These are phyloP conservation scores for Chalciporus pseudorubinellus DNA, from an alignment of 768 basidiomycete genomes.

Conservation along the genomic window DNA sequence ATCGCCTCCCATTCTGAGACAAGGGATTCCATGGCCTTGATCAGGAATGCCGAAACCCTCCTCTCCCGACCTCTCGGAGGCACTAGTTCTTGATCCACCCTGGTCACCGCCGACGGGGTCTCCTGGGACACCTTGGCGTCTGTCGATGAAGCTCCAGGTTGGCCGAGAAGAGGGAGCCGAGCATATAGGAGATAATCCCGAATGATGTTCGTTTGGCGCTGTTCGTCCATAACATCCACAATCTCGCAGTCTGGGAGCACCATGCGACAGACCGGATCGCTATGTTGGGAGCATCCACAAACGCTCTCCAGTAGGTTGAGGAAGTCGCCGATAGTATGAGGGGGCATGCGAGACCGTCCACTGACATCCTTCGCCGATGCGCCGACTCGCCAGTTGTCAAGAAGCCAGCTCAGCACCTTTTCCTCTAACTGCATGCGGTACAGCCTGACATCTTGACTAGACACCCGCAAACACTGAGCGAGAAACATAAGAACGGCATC, in stretches of 20 bases:
- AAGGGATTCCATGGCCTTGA: conserved; percentile 58
- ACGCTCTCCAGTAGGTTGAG: conserved; percentile 61
- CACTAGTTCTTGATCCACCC: conserved; percentile 33
- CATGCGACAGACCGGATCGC: conserved; percentile 45
- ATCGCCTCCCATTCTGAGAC: conserved; percentile 46
- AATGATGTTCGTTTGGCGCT: conserved; percentile 55
- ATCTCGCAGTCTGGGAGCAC: conserved; percentile 69
- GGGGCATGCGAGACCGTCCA: conserved; percentile 43
- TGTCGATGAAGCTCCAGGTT: conserved; percentile 5
- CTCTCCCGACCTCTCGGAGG: conserved; percentile 58
- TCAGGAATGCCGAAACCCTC: conserved; percentile 58
- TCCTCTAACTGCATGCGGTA: conserved; percentile 87
- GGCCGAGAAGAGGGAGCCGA: conserved; percentile 47
- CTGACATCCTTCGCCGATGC: conserved; percentile 37
- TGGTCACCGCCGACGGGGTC: conserved; percentile 3
- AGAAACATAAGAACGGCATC: conserved; percentile 91
- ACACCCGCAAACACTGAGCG: conserved; percentile 60
- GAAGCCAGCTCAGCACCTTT: conserved; percentile 79
- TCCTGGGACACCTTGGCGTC: conserved; percentile 1
- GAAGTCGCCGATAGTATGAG: conserved; percentile 58
- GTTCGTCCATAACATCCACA: conserved; percentile 57
- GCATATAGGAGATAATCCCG: conserved; percentile 70
- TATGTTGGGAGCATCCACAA: conserved; percentile 51
- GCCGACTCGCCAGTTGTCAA: conserved; percentile 64
- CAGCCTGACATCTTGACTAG: conserved; percentile 77